A percentile compares a stretch with the other conserved stretches of the same genome.
Conservation (phyloP, 2,329 filamentous ascomycete species). For the Aureobasidium pullulans region DNA sequence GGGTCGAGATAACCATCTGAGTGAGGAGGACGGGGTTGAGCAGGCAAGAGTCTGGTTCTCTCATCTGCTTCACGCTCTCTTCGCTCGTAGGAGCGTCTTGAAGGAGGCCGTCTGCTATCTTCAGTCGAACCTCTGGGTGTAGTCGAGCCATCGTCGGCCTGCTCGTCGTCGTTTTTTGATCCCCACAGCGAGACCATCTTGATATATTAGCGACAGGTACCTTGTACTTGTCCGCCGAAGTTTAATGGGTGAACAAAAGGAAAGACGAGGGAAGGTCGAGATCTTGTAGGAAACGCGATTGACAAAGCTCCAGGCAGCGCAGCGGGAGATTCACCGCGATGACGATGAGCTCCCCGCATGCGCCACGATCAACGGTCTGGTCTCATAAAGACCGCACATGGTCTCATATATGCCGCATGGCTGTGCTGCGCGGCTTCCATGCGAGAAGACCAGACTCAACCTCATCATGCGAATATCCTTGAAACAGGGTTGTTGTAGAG, state of each 20-base stretch:
- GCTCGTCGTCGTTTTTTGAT: constrained; percentile 38
- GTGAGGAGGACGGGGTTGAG: constrained; percentile 47
- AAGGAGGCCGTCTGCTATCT: constrained; percentile 17
- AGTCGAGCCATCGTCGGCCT: constrained; percentile 24
- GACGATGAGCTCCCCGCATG: not conserved
- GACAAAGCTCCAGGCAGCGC: constrained; percentile 5
- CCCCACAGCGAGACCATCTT: constrained; percentile 51
- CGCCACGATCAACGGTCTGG: not conserved
- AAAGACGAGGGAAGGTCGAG: constrained; percentile 8
- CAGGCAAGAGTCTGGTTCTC: constrained; percentile 59
- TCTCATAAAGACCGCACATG: not conserved
- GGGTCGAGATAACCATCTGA: constrained; percentile 64
- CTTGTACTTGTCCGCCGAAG: constrained; percentile 6
- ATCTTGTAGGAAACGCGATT: constrained; percentile 5
- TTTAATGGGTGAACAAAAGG: not conserved
- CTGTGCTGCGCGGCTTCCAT: too few relatives aligned
- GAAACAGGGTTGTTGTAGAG: too few relatives aligned
- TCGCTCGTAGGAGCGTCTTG: constrained; percentile 25
- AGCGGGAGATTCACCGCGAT: not conserved
- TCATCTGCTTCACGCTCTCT: constrained; percentile 46
- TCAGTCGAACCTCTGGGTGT: constrained; percentile 17
- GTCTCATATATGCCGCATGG: not conserved
- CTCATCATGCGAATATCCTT: not conserved
- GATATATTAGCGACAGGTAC: constrained; percentile 8
- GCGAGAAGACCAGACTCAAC: too few relatives aligned